A percentile compares a stretch with the other conserved stretches of the same genome.
phyloP scores from a whole-genome alignment of 2,329 filamentous ascomycete genomes.

The Xylaria arbuscula region DNA sequence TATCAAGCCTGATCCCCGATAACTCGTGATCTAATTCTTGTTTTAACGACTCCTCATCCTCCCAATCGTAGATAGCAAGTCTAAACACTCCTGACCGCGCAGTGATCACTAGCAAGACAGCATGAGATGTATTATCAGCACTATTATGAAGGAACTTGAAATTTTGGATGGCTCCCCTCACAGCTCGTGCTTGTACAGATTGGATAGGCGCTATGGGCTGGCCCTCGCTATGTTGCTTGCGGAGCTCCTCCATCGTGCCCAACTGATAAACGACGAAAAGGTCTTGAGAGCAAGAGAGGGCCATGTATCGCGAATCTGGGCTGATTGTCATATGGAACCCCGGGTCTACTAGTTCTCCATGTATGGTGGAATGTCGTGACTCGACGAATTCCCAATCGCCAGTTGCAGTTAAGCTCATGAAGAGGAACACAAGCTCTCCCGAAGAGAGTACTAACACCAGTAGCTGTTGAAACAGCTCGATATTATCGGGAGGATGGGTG shows the following conservation, averaged over 20 bases:
- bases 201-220: constrained; percentile 69
- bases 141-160: constrained; percentile 86
- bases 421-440: constrained; percentile 81
- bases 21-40: constrained; percentile 60
- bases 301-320: constrained; percentile 75
- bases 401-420: constrained; percentile 62
- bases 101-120: constrained; percentile 79
- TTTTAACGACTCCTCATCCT: constrained; percentile 60
- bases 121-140: constrained; percentile 71
- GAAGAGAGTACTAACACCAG: constrained; percentile 80
- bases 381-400: constrained; percentile 69
- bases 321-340: constrained; percentile 80
- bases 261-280: constrained; percentile 79
- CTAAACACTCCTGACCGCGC: constrained; percentile 61
- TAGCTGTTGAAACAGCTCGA: constrained; percentile 74
- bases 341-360: constrained; percentile 65
- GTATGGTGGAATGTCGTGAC: constrained; percentile 68
- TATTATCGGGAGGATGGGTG: constrained; percentile 30
- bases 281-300: constrained; percentile 76
- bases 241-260: constrained; percentile 65
- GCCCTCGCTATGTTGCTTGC: constrained; percentile 58
- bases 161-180: constrained; percentile 82
- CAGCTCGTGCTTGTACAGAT: constrained; percentile 54
- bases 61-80: constrained; percentile 72
- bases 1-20: constrained; percentile 62